Percentiles rank a stretch among this genome's conserved stretches.
Conservation (phyloP, 345 rosid species). For the Cardamine chenopodiifolia region DNA sequence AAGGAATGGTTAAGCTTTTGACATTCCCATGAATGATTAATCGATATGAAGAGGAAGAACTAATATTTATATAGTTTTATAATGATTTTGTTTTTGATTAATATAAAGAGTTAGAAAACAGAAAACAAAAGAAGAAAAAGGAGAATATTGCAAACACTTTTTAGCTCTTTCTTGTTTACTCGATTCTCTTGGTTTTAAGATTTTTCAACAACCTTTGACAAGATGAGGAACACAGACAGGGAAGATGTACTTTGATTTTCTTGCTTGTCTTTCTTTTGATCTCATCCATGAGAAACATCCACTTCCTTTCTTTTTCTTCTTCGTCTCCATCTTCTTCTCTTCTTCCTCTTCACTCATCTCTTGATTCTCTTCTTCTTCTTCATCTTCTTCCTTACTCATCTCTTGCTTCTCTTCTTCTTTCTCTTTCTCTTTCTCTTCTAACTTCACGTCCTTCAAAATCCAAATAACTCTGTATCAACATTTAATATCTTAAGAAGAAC, state of each 20-base stretch:
- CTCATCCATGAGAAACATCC: conserved; percentile 80
- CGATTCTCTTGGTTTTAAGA: conserved; percentile 7
- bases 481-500: background rate
- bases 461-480: background rate
- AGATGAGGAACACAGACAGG: conserved; percentile 49
- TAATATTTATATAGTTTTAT: conserved; percentile 11
- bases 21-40: conserved; percentile 32
- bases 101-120: background rate
- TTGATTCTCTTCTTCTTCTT: conserved; percentile 29
- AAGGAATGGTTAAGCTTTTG: conserved; percentile 25
- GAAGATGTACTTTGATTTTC: conserved; percentile 45
- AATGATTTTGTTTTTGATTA: conserved; percentile 17
- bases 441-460: conserved; percentile 44
- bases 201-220: conserved; percentile 43
- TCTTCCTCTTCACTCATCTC: conserved; percentile 26
- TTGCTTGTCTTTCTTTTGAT: conserved; percentile 54
- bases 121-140: conserved; percentile 2
- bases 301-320: conserved; percentile 43
- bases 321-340: conserved; percentile 11
- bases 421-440: conserved; percentile 37
- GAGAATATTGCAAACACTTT: conserved; percentile 24
- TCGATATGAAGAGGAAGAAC: conserved; percentile 29
- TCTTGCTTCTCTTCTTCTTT: conserved; percentile 24
- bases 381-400: conserved; percentile 26
- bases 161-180: background rate